A percentile compares a stretch with the other conserved stretches of the same genome.
Evolutionary conservation across 805 yeast genomes (phyloP).

Genomic region (Schwanniomyces yamadae): DNA sequence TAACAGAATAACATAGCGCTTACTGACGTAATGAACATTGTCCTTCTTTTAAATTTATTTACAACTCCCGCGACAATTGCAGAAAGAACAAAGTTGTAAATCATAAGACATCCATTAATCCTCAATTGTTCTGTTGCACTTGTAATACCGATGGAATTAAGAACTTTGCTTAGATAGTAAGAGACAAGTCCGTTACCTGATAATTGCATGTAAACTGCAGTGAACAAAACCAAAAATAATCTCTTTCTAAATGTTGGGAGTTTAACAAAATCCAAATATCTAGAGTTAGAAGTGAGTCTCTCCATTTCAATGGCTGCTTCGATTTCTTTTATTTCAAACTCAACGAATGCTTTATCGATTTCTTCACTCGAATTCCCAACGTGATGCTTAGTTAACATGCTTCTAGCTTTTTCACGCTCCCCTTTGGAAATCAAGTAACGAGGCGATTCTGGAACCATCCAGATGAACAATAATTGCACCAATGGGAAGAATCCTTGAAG

Average conservation of each 20-base stretch:
- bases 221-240: constrained; percentile 31
- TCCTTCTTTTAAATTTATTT: constrained; percentile 27
- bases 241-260: constrained; percentile 43
- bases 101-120: constrained; percentile 51
- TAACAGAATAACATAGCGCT: constrained; percentile 15
- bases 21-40: constrained; percentile 24
- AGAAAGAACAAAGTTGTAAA: constrained; percentile 42
- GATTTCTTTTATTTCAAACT: constrained; percentile 41
- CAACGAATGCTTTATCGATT: constrained; percentile 24
- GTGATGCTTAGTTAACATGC: constrained; percentile 38
- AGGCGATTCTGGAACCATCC: constrained; percentile 50
- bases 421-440: constrained; percentile 43
- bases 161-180: constrained; percentile 51
- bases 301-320: constrained; percentile 41
- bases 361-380: constrained; percentile 38
- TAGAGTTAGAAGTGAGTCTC: constrained; percentile 26
- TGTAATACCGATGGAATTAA: constrained; percentile 53
- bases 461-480: constrained; percentile 34
- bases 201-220: constrained; percentile 41
- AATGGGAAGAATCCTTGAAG: constrained; percentile 50
- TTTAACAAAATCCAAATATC: constrained; percentile 37
- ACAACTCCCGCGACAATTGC: constrained; percentile 17
- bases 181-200: constrained; percentile 56
- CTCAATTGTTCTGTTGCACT: constrained; percentile 43
- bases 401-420: constrained; percentile 41